Evolutionary conservation across 2,329 filamentous ascomycete species (phyloP).

Genomic region (Lizonia empirigonia): DNA sequence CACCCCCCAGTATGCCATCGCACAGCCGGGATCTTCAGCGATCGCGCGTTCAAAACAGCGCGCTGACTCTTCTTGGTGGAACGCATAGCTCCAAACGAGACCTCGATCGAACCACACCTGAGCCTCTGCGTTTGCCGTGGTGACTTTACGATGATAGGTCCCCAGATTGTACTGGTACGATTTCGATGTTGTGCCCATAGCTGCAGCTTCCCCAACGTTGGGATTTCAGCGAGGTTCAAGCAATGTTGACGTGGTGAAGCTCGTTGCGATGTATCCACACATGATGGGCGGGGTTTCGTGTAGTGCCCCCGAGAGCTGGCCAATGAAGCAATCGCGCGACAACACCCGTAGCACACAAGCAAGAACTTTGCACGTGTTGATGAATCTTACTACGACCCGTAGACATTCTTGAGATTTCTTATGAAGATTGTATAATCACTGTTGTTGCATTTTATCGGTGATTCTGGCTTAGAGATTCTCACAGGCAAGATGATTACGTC

Average conservation of each 20-base stretch:
- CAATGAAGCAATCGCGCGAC: constrained; percentile 12
- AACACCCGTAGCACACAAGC: neutral
- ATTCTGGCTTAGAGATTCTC: neutral
- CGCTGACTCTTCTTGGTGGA: constrained; percentile 75
- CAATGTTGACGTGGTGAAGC: neutral
- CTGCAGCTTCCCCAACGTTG: neutral
- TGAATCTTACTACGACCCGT: too few relatives aligned
- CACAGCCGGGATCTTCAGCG: constrained; percentile 58
- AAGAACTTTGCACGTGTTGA: neutral
- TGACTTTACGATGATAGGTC: constrained; percentile 61
- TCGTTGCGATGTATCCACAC: neutral
- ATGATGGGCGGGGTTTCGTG: constrained; percentile 14
- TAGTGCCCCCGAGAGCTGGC: neutral
- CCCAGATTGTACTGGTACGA: constrained; percentile 62
- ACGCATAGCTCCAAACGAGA: constrained; percentile 74
- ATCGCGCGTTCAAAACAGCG: constrained; percentile 68
- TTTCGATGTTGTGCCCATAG: constrained; percentile 12
- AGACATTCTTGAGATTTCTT: too few relatives aligned
- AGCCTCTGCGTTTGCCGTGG: constrained; percentile 57
- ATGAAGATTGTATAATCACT: too few relatives aligned
- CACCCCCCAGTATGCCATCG: constrained; percentile 70
- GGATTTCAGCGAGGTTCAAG: neutral
- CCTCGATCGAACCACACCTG: constrained; percentile 75
- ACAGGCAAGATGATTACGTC: constrained; percentile 25
- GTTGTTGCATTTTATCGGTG: neutral